Base-by-base conservation (phyloP, 1,284 basidiomycete genomes). In the Trametes hirsuta region DNA sequence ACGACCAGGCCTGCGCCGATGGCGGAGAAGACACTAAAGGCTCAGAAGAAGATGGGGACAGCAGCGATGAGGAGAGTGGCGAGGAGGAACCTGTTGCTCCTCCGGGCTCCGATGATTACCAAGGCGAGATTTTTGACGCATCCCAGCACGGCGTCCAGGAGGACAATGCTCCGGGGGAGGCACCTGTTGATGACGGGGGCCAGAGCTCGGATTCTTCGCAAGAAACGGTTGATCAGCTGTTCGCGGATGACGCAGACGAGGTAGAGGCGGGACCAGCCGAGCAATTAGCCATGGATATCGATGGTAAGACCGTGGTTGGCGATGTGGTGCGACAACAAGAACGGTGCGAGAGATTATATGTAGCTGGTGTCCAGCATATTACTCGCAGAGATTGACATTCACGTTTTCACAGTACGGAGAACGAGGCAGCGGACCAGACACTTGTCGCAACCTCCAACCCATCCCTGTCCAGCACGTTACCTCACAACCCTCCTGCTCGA, bases 71-170 rank as follows among this genome's bases (percentile, higher is more conserved):
- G 0, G 55, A 46, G 14, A 41, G 42, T 4, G 50, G 35, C 2
- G 56, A 47, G 24, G 58, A 60, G 6, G 61, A 59, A 24, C 34
- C 50, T 11, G 12, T 1, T 18, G 54, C 40, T 5, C 53, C 56
- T 25, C 42, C 53, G 6, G 61, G 56, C 4, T 53, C 57, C 1
- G 63, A 65, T 4, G 67, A 64, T 25, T 59, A 64, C 47, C 34
- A 34, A 6, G 58, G 59, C 11, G 63, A 66, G 35, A 61, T 65
- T 35, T 62, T 63, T 40, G 55, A 52, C 4, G 15, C 46, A 15
- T 42, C 54, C 1, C 30, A 40, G 5, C 22, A 40, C 18, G 46
- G 6, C 34, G 42, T 12, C 3, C 40, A 50, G 22, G 39, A 4
- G 4, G 53, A 44, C 6, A 34, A 50, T 10, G 24, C 3, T n/a